Base-by-base conservation (phyloP, 345 rosid genomes). In the Eucalyptus marginata region DNA sequence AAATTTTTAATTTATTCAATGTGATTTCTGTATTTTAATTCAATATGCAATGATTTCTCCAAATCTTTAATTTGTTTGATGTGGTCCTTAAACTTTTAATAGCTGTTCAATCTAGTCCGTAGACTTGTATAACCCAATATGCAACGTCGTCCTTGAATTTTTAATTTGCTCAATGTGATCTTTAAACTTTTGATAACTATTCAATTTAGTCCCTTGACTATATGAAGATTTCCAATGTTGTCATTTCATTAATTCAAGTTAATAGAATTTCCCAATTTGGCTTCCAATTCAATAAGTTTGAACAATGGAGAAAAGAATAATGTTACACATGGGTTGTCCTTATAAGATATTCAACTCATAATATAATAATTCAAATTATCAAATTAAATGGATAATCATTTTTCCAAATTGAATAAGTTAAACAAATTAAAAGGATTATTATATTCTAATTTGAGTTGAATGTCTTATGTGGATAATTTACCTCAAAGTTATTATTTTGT, bases 11-110 rank as follows among this genome's bases (percentile, higher is more conserved):
- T 52, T 18, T 52, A 52, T 52, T 52, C 1, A 52, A 52, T 52
- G 0, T 52, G 10, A 52, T 52, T 1, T 18, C 0, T 52, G 0
- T 52, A 52, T 52, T 8, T 52, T 7, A 52, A 52, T 52, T 52
- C 4, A 52, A 52, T 52, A 52, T 18, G 4, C 56, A 7, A 52
- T 52, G 2, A 52, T 52, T 52, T 52, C 56, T 52, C 4, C 4
- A 52, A 52, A 52, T 52, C 4, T 52, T n/a, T n/a, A 7, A 52
- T 52, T 52, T 52, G 56, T 52, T 52, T 52, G 4, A 52, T 52
- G 4, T 52, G 24, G 24, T 52, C 10, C 10, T 52, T 18, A 52
- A 52, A 52, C 2, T 52, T 52, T 52, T 52, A 52, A 52, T 52
- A 52, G 10, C 4, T 18, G 2, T 52, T 52, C 4, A 52, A 52